These are phyloP conservation scores for Cyamopsis tetragonoloba DNA, from an alignment of 306 rosid species.

Conservation along the genomic window DNA sequence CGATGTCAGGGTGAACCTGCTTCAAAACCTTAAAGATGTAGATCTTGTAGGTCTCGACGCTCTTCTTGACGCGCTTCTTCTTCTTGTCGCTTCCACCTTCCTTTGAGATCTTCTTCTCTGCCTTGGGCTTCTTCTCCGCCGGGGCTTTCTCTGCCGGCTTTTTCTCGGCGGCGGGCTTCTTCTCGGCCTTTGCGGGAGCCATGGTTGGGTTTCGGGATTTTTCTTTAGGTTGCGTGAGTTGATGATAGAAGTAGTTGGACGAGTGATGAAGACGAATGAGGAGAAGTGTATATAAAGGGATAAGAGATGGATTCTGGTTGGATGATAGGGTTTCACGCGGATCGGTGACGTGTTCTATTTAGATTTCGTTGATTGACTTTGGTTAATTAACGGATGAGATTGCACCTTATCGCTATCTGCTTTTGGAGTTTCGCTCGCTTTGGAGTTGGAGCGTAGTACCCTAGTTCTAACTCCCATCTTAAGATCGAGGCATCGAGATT, in stretches of 20 bases:
- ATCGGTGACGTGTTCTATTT: not conserved
- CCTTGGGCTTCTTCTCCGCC: conserved; percentile 60
- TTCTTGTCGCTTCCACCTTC: conserved; percentile 66
- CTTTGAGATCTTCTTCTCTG: conserved; percentile 75
- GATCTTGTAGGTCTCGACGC: conserved; percentile 69
- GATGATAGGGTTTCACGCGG: not conserved
- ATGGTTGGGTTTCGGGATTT: not conserved
- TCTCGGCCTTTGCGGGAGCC: conserved; percentile 76
- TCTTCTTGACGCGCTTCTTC: conserved; percentile 62
- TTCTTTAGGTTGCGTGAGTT: not conserved
- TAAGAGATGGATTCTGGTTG: conserved; percentile 6
- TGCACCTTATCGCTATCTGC: not conserved
- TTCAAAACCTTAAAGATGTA: conserved; percentile 80
- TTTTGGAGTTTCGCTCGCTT: too few relatives aligned
- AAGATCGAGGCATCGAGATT: too few relatives aligned
- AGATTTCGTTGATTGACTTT: not conserved
- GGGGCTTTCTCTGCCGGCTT: conserved; percentile 54
- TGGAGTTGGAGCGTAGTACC: too few relatives aligned
- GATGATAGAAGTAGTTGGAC: not conserved
- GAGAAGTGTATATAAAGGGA: conserved; percentile 11
- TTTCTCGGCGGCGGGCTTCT: conserved; percentile 66
- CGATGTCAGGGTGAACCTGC: conserved; percentile 75
- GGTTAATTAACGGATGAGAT: conserved; percentile 19
- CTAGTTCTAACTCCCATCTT: too few relatives aligned
- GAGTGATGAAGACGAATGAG: not conserved